Percentiles rank a stretch among this genome's conserved stretches.
These are phyloP conservation scores for Inonotus obliquus DNA, from an alignment of 1,284 basidiomycete genomes.

Conservation along the genomic window DNA sequence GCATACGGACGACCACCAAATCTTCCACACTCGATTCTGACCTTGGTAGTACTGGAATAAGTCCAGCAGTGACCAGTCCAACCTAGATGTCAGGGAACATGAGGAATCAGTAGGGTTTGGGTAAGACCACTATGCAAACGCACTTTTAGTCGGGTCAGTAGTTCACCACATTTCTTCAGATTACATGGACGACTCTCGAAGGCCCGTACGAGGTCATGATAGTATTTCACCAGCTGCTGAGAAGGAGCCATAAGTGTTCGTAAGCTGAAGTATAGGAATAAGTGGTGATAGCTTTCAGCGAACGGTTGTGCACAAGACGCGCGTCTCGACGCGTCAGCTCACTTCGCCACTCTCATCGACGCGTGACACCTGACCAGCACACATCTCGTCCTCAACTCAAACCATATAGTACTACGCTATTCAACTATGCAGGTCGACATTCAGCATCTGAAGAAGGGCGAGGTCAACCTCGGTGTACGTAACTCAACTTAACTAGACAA, in stretches of 20 bases:
- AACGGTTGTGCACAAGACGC: conserved; percentile 38
- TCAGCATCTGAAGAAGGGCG: conserved; percentile 80
- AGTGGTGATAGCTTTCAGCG: conserved; percentile 24
- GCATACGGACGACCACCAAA: conserved; percentile 66
- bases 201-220: conserved; percentile 56
- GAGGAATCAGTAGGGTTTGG: not conserved
- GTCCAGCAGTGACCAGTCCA: conserved; percentile 71
- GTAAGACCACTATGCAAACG: not conserved
- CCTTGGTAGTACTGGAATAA: conserved; percentile 55
- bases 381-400: conserved; percentile 20
- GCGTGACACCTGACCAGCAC: conserved; percentile 8
- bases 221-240: conserved; percentile 52
- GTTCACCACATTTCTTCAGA: conserved; percentile 54
- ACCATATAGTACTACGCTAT: conserved; percentile 4
- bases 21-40: conserved; percentile 56
- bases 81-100: conserved; percentile 43
- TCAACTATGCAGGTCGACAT: conserved; percentile 69
- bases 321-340: conserved; percentile 44
- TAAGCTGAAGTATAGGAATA: conserved; percentile 21
- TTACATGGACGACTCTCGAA: conserved; percentile 61
- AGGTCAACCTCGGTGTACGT: conserved; percentile 92
- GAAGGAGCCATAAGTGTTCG: conserved; percentile 39
- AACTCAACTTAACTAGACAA: not conserved
- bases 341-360: conserved; percentile 21
- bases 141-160: conserved; percentile 75